Conservation (phyloP, 2,329 filamentous ascomycete species). For the Fusarium verrucosum region DNA sequence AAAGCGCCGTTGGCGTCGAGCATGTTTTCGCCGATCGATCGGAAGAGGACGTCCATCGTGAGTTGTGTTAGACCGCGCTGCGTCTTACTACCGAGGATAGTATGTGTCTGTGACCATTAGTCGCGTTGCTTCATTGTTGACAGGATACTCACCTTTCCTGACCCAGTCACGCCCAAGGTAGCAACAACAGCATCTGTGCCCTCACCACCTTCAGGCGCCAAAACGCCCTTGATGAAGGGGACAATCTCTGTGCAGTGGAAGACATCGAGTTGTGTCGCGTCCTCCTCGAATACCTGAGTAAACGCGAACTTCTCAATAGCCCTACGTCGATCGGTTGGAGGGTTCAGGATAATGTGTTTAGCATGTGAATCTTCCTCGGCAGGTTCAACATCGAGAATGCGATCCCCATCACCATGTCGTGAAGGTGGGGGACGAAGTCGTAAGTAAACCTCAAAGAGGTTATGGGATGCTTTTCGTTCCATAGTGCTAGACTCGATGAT, state of each 20-base stretch:
- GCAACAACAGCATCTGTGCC: conserved; percentile 90
- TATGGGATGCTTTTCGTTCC: conserved; percentile 56
- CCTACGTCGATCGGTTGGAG: conserved; percentile 84
- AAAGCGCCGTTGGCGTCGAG: conserved; percentile 68
- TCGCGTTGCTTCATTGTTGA: conserved; percentile 11
- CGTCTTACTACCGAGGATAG: conserved; percentile 86
- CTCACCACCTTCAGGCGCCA: conserved; percentile 76
- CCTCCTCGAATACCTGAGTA: conserved; percentile 90
- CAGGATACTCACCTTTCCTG: conserved; percentile 78
- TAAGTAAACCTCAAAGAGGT: conserved; percentile 90
- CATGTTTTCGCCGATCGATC: conserved; percentile 77
- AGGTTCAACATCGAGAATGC: conserved; percentile 82
- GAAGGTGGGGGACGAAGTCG: conserved; percentile 78
- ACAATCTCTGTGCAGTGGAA: conserved; percentile 83
- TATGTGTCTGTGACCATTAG: conserved; percentile 76
- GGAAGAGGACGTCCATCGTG: conserved; percentile 87
- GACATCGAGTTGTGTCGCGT: conserved; percentile 83
- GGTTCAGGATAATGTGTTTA: conserved; percentile 79
- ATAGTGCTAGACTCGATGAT: conserved; percentile 43
- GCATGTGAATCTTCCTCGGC: conserved; percentile 57
- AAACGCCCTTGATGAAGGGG: conserved; percentile 80
- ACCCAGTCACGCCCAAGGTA: conserved; percentile 92
- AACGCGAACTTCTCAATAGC: conserved; percentile 95
- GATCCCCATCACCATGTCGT: conserved; percentile 60
- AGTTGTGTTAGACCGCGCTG: conserved; percentile 93